Evolutionary conservation across 2,329 filamentous ascomycete genomes (phyloP).

Genomic region (Xylariaceae sp.): DNA sequence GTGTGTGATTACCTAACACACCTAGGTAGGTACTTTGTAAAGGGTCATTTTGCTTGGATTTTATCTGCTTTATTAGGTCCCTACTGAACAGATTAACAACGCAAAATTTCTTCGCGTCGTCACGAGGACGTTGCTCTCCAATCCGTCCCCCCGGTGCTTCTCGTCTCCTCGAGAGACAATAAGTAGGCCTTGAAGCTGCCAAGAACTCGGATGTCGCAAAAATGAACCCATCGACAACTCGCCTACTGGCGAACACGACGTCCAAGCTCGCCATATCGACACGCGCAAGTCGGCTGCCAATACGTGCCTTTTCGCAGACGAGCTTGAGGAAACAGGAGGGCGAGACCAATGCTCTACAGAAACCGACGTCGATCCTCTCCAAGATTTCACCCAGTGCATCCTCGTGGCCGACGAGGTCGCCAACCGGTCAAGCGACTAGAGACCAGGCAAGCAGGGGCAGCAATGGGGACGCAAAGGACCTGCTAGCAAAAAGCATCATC

Average conservation of each 20-base stretch:
- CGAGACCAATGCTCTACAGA: too few species aligned
- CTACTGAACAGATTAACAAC: not conserved
- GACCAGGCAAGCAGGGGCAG: not conserved
- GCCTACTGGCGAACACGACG: constrained; percentile 38
- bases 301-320: constrained; percentile 38
- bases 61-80: too few species aligned
- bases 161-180: not conserved
- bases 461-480: constrained; percentile 12
- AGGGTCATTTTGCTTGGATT: too few species aligned
- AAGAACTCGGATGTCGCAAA: constrained; percentile 26
- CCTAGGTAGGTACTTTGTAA: too few species aligned
- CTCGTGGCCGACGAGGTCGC: not conserved
- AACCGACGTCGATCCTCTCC: constrained; percentile 3
- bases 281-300: constrained; percentile 19
- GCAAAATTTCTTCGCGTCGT: constrained; percentile 7
- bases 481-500: constrained; percentile 18
- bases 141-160: not conserved
- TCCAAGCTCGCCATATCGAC: constrained; percentile 26
- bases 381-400: not conserved
- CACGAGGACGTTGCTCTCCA: too few species aligned
- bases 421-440: not conserved
- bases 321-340: too few species aligned
- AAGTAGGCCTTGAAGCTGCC: not conserved
- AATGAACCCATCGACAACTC: constrained; percentile 42
- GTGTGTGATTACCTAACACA: not conserved